These are phyloP conservation scores for Pharus latifolius DNA, from an alignment of 176 grass and related monocot species.

Conservation along the genomic window DNA sequence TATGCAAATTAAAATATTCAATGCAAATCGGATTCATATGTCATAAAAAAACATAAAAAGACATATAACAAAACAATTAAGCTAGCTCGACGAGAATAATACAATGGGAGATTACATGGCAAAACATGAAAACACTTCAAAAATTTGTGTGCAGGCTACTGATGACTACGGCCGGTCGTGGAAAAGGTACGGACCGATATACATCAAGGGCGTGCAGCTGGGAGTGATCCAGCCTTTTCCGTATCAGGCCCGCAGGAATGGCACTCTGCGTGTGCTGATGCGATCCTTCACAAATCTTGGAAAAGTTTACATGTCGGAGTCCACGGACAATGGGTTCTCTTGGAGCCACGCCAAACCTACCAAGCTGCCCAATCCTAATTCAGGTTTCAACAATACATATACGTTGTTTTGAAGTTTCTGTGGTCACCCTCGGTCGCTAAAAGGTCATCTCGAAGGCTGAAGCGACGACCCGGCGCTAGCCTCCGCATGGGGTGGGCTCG, in stretches of 20 bases:
- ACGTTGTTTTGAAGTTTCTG: no score
- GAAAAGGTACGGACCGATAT: constrained; percentile 24
- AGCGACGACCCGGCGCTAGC: no score
- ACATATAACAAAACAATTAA: no score
- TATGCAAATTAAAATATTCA: neutral
- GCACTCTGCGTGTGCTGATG: constrained; percentile 4
- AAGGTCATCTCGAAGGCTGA: no score
- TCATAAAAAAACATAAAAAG: no score
- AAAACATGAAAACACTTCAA: no score
- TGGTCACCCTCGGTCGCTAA: no score
- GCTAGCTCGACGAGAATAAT: no score
- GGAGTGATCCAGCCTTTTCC: constrained; percentile 37
- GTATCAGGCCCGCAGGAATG: neutral
- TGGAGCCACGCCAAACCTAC: constrained; percentile 19
- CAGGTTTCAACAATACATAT: neutral
- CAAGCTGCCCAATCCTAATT: constrained; percentile 21
- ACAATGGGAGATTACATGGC: no score
- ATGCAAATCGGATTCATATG: no score
- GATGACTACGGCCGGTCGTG: constrained; percentile 24
- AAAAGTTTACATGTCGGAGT: constrained; percentile 29
- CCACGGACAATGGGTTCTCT: constrained; percentile 14
- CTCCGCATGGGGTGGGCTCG: no score
- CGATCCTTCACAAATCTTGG: constrained; percentile 2
- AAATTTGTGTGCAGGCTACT: constrained; percentile 21
- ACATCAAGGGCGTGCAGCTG: constrained; percentile 13